Conservation (phyloP, 2,329 filamentous ascomycete species). For the Aspergillus sp. region DNA sequence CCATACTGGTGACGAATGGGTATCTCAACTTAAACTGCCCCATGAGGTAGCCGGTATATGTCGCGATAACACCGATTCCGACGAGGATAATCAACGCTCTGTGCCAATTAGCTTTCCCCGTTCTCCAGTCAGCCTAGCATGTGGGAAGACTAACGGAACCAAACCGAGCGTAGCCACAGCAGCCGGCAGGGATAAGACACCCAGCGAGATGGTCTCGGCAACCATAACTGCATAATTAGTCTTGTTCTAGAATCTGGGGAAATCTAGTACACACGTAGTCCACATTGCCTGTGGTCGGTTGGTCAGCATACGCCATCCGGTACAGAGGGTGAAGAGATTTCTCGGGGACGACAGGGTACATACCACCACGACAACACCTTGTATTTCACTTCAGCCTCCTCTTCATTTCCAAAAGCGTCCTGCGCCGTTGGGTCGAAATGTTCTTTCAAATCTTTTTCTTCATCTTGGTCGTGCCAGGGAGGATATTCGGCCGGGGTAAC, state of each 20-base stretch:
- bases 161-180: constrained; percentile 48
- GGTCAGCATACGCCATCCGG: neutral
- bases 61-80: constrained; percentile 46
- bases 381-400: constrained; percentile 39
- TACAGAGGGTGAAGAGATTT: neutral
- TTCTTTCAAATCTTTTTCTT: constrained; percentile 1
- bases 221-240: constrained; percentile 41
- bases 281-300: constrained; percentile 38
- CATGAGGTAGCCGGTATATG: constrained; percentile 53
- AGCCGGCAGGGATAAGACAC: constrained; percentile 49
- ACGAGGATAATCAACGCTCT: constrained; percentile 44
- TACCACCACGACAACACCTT: constrained; percentile 43
- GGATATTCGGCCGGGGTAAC: neutral
- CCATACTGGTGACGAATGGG: constrained; percentile 57
- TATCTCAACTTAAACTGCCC: constrained; percentile 50
- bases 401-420: constrained; percentile 33
- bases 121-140: neutral
- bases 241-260: constrained; percentile 1
- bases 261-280: constrained; percentile 26
- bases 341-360: neutral
- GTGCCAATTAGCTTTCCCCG: neutral
- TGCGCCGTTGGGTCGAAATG: constrained; percentile 2
- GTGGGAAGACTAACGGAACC: constrained; percentile 35
- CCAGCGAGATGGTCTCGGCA: constrained; percentile 51
- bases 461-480: constrained; percentile 1